Evolutionary conservation across 2,329 filamentous ascomycete genomes (phyloP), one percentile per base, ranked within the genome.

Genomic region (Alternaria longipes): DNA sequence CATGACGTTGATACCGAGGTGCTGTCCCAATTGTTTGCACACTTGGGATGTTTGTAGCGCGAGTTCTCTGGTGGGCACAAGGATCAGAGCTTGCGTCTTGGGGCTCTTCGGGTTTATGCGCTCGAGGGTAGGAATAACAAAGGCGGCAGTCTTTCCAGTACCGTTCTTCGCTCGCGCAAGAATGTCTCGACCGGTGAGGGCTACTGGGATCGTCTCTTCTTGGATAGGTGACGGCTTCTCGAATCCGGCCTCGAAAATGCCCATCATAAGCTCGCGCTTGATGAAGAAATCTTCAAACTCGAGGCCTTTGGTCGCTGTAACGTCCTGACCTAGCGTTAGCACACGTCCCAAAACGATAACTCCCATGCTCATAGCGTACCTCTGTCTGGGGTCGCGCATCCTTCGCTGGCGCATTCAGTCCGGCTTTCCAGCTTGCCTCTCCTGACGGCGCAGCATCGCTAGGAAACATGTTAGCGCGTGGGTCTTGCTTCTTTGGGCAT

Each of bases 171-270:
- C 95, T 81, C 95, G 89, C 62, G 95, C 95, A 67, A 99, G 87
- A 73, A 99, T 94, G 78, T 99, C 95, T 81, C 94, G 89, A 58
- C 95, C 95, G 49, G 94, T 97, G 59, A 99, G 86, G 52, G 95
- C 95, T 68, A 99, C 94, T 49, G 95, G 95, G 75, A 99, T 97
- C 56, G 95, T 93, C 83, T 98, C 95, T 89, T 99, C 95, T 88
- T 99, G 95, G 73, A 99, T 99, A 11, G 95, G 95, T 59, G 95
- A 99, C 16, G 95, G 95, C 83, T 97, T 97, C 80, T 99, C 95
- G 80, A 97, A 99, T 66, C 95, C 95, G 70, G 95, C 95, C 84
- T 99, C 95, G 80, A 98, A 99, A 69, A 99, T 98, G 65, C 95
- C 95, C 94, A 98, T 99, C 83, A 99, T 88, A 63, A 99, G 84